Evolutionary conservation across 768 basidiomycete genomes (phyloP), one percentile per base, ranked within the genome.

Genomic region (Agaricus bisporus): DNA sequence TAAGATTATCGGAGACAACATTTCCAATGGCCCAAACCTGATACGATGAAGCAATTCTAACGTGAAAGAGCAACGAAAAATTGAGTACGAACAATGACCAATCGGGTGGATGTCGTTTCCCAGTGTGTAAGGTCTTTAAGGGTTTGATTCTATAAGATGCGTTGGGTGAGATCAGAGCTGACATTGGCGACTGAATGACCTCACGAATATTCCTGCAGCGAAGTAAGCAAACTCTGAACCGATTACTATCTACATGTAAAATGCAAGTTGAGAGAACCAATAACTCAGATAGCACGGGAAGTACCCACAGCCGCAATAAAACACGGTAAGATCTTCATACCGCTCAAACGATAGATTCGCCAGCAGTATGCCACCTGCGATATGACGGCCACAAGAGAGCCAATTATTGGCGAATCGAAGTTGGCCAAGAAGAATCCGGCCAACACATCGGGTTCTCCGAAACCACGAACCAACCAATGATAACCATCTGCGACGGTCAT

Each of bases 381-480:
- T 9, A 50, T 20, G n/a, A 50, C 10, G 17, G 49, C 49, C 9
- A 50, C 41, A 3, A 50, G 17, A 29, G 35, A 22, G 26, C 49
- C 41, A 39, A 50, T 41, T n/a, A 50, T 50, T 2, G 49, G 49
- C 14, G 39, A 12, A 26, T 50, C 49, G 17, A 50, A 41, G 25
- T 50, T 50, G 11, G 49, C 49, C 41, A 50, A 32, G 46, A 41
- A 54, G 22, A 48, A 54, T 29, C 42, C 53, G 10, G 12, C 38
- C 4, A 54, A 41, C 8, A 14, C 14, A 14, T 48, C 32, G 28
- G 36, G 41, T 20, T 54, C 39, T 15, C 53, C 53, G n/a, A 42
- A 54, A 1, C 53, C 53, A n/a, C 15, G 48, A 7, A 54, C 53
- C 36, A 54, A 54, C 53, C 53, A 54, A 22, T 54, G 53, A 18